phyloP scores from a whole-genome alignment of 352 stramenopile species.

The Globisporangium paroecandrum region DNA sequence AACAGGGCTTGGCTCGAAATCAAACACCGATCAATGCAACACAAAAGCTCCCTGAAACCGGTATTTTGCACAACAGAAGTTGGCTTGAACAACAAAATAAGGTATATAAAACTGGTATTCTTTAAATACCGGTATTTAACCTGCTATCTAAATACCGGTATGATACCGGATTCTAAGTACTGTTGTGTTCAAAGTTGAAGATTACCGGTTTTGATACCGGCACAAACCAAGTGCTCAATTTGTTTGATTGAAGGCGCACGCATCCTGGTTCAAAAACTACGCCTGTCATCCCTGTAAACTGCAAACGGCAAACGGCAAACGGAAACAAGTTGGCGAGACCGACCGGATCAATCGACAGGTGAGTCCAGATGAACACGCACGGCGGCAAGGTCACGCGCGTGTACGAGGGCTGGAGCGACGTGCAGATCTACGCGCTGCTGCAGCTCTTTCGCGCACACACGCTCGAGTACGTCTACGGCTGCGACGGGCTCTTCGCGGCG shows the following conservation, averaged over 20 bases:
- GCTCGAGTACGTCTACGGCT: constrained; percentile 60
- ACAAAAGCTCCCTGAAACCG: neutral
- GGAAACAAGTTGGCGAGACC: neutral
- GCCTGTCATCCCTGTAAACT: neutral
- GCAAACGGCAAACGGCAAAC: too few species aligned
- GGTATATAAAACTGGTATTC: neutral
- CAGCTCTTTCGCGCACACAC: constrained; percentile 46
- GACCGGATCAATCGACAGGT: too few species aligned
- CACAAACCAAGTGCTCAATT: neutral
- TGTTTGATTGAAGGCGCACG: neutral
- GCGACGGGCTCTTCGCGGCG: constrained; percentile 39
- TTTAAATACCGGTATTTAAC: neutral
- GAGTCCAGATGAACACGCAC: neutral
- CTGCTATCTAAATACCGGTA: too few species aligned
- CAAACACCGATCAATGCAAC: neutral
- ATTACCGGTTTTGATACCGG: neutral
- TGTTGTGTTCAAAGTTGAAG: neutral
- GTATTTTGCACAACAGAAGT: neutral
- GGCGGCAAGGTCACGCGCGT: constrained; percentile 28
- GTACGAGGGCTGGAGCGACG: constrained; percentile 44
- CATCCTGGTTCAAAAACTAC: neutral
- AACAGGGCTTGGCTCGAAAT: neutral
- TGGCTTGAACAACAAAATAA: too few species aligned
- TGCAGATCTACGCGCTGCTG: constrained; percentile 49
- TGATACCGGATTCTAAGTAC: too few species aligned